A percentile compares a stretch with the other conserved stretches of the same genome.
Evolutionary conservation across 2,329 filamentous ascomycete species (phyloP).

Genomic region (Pseudogymnoascus sp.): DNA sequence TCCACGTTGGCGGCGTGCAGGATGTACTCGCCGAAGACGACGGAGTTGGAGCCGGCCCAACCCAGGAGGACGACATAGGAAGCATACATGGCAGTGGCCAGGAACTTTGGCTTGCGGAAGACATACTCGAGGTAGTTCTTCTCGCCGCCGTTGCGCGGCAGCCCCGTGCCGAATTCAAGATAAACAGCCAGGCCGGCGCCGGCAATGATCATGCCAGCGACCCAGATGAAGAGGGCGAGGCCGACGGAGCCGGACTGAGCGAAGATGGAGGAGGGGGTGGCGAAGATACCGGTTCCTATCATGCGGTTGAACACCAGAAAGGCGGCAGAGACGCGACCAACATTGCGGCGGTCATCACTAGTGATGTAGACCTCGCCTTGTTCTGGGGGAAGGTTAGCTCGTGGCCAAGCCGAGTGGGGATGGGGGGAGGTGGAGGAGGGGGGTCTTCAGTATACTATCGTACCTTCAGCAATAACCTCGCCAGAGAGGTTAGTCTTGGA

Average conservation of each 20-base stretch:
- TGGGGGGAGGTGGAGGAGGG: neutral
- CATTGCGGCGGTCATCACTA: slow-evolving; percentile 39
- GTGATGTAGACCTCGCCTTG: slow-evolving; percentile 16
- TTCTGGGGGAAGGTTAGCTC: neutral
- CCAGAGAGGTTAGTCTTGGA: slow-evolving; percentile 1
- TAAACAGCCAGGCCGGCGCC: slow-evolving; percentile 58
- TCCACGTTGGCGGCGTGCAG: slow-evolving; percentile 58
- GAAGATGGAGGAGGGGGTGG: slow-evolving; percentile 55
- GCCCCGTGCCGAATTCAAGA: slow-evolving; percentile 59
- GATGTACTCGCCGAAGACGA: slow-evolving; percentile 66
- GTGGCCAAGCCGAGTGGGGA: slow-evolving; percentile 3
- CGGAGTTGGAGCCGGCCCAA: slow-evolving; percentile 61
- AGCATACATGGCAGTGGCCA: slow-evolving; percentile 54
- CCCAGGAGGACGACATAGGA: slow-evolving; percentile 58
- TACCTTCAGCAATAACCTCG: slow-evolving; percentile 8
- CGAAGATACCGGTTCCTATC: slow-evolving; percentile 62
- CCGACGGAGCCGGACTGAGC: slow-evolving; percentile 54
- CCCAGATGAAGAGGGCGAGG: slow-evolving; percentile 57
- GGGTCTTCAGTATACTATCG: neutral
- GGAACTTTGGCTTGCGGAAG: slow-evolving; percentile 54
- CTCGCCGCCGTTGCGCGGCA: slow-evolving; percentile 59
- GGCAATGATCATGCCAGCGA: slow-evolving; percentile 56
- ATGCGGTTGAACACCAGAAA: slow-evolving; percentile 61
- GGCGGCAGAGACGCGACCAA: slow-evolving; percentile 48
- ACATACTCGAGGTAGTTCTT: slow-evolving; percentile 64